A percentile compares a stretch with the other conserved stretches of the same genome.
Evolutionary conservation across 2,329 filamentous ascomycete species (phyloP).

Genomic region (Monilinia vaccinii-corymbosi): DNA sequence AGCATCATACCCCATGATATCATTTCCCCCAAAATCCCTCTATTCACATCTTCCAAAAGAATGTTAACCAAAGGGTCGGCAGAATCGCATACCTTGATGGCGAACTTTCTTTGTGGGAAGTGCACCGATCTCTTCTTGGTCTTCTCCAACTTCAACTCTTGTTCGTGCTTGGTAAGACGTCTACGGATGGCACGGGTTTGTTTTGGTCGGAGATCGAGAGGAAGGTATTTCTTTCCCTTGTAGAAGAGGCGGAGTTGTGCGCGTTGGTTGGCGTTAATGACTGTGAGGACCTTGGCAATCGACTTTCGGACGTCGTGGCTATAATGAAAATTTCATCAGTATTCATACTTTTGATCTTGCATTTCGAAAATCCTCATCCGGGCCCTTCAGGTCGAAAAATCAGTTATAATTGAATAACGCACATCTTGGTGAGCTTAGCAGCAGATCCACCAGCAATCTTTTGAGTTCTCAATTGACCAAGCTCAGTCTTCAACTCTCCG

Average conservation of each 20-base stretch:
- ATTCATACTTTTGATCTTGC: background rate
- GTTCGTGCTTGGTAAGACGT: slow-evolving; percentile 87
- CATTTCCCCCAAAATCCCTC: background rate
- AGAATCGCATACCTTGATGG: slow-evolving; percentile 65
- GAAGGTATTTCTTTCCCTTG: slow-evolving; percentile 99
- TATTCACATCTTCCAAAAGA: background rate
- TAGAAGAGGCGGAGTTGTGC: slow-evolving; percentile 98
- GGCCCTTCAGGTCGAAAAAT: background rate
- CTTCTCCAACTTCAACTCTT: slow-evolving; percentile 77
- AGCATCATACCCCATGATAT: slow-evolving; percentile 9
- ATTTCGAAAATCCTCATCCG: background rate
- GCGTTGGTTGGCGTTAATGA: slow-evolving; percentile 99
- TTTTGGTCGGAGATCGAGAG: slow-evolving; percentile 97
- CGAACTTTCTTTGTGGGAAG: slow-evolving; percentile 98
- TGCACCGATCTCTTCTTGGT: slow-evolving; percentile 91
- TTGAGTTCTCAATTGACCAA: slow-evolving; percentile 93
- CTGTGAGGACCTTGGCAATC: slow-evolving; percentile 95
- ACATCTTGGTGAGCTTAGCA: slow-evolving; percentile 98
- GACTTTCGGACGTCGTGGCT: slow-evolving; percentile 99
- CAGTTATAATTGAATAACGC: slow-evolving; percentile 35
- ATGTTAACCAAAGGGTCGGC: background rate
- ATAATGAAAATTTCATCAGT: slow-evolving; percentile 13
- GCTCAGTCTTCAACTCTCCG: slow-evolving; percentile 89
- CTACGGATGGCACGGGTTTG: slow-evolving; percentile 96
- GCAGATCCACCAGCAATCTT: slow-evolving; percentile 91